These are phyloP conservation scores for Lophiostoma macrostomum DNA, from an alignment of 495 filamentous ascomycete genomes.

Conservation along the genomic window DNA sequence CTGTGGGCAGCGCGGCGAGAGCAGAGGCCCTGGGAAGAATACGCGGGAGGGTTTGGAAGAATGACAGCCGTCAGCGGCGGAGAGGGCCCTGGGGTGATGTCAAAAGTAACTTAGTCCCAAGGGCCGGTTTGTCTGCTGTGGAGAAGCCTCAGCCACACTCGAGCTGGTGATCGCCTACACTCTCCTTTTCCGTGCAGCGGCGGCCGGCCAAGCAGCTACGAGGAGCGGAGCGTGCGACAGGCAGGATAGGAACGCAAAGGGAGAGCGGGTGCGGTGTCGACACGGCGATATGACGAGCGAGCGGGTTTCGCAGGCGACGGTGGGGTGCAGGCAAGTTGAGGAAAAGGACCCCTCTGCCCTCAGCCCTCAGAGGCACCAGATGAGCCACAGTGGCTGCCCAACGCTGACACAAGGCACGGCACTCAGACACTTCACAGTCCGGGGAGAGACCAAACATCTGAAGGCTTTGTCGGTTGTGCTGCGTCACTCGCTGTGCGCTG, in stretches of 20 bases:
- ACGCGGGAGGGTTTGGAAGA: neutral
- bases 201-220: neutral
- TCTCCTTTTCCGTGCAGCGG: neutral
- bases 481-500: too few relatives aligned
- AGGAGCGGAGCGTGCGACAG: neutral
- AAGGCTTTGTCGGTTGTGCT: too few relatives aligned
- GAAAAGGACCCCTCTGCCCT: too few relatives aligned
- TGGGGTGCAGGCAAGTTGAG: too few relatives aligned
- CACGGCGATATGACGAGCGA: too few relatives aligned
- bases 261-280: neutral
- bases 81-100: constrained; percentile 4
- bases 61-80: constrained; percentile 11
- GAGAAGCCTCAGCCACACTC: constrained; percentile 6
- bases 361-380: too few relatives aligned
- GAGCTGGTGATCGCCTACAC: neutral
- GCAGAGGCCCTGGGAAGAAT: too few relatives aligned
- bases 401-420: too few relatives aligned
- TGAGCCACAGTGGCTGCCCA: too few relatives aligned
- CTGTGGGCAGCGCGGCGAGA: constrained; percentile 4
- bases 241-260: neutral
- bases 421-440: too few relatives aligned
- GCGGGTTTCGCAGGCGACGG: too few relatives aligned
- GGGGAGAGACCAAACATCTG: too few relatives aligned
- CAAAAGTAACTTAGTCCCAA: neutral
- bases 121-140: neutral